These are phyloP conservation scores for Hypoxylon sp. DNA, from an alignment of 2,329 filamentous ascomycete species.

Conservation along the genomic window DNA sequence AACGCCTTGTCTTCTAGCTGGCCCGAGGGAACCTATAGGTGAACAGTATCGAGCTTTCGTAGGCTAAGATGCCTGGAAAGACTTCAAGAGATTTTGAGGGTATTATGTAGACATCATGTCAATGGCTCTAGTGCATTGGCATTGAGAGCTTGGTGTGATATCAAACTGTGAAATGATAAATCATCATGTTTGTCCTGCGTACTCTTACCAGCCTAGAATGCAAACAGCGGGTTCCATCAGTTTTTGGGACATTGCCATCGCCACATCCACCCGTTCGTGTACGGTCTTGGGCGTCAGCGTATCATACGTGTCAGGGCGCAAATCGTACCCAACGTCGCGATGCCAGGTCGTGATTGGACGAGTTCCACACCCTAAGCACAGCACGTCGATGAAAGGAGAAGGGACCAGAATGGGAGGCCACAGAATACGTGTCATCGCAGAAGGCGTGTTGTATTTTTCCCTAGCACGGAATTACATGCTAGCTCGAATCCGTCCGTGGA, in stretches of 20 bases:
- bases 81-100: neutral
- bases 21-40: neutral
- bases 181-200: neutral
- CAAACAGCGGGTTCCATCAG: neutral
- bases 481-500: slow-evolving; percentile 47
- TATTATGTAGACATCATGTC: neutral
- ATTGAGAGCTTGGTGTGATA: neutral
- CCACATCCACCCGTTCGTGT: neutral
- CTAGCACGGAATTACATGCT: slow-evolving; percentile 47
- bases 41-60: neutral
- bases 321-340: slow-evolving; percentile 14
- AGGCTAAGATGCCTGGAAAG: neutral
- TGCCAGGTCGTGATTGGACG: slow-evolving; percentile 21
- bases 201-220: neutral
- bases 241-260: neutral
- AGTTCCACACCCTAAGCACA: slow-evolving; percentile 17
- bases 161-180: neutral
- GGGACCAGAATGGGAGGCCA: slow-evolving; percentile 21
- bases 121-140: neutral
- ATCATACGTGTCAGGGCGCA: slow-evolving; percentile 27
- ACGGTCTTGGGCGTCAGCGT: slow-evolving; percentile 5
- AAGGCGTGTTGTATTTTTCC: slow-evolving; percentile 47
- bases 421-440: slow-evolving; percentile 43
- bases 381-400: slow-evolving; percentile 27
- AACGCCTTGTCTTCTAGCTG: neutral